Evolutionary conservation across 2,329 filamentous ascomycete species (phyloP).

Genomic region (Penicillium sp.): DNA sequence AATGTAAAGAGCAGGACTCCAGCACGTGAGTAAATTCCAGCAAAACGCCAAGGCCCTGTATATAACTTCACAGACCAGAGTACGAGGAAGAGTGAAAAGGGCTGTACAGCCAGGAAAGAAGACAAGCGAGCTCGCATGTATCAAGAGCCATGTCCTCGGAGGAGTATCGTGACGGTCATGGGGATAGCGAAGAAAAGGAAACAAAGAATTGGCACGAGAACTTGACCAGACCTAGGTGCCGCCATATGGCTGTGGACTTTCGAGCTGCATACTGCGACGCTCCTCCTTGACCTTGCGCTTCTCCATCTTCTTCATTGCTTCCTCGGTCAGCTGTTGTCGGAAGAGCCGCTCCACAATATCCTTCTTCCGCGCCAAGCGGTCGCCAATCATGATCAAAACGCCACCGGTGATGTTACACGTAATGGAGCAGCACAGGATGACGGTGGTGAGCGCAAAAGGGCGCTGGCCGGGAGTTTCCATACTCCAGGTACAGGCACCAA

Average conservation of each 20-base stretch:
- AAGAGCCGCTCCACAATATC: conserved; percentile 76
- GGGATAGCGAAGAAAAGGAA: conserved; percentile 2
- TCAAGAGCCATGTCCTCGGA: not conserved
- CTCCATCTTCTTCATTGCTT: conserved; percentile 59
- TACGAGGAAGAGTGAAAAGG: not conserved
- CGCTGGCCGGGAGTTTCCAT: conserved; percentile 66
- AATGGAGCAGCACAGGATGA: conserved; percentile 76
- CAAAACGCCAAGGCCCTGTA: conserved; percentile 10
- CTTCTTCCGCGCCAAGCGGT: conserved; percentile 76
- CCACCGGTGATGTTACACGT: conserved; percentile 74
- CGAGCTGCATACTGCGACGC: conserved; percentile 22
- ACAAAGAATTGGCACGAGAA: too few species aligned
- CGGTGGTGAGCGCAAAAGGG: conserved; percentile 70
- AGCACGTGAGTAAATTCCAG: not conserved
- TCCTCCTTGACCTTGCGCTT: conserved; percentile 49
- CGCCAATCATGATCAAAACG: conserved; percentile 71
- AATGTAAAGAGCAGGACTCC: not conserved
- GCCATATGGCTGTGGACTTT: conserved; percentile 14
- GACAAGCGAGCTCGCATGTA: not conserved
- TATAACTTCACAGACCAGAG: conserved; percentile 3
- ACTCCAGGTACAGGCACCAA: conserved; percentile 74
- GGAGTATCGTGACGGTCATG: conserved; percentile 19
- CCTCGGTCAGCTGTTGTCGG: conserved; percentile 69
- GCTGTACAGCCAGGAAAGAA: conserved; percentile 14
- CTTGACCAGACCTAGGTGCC: conserved; percentile 22